Conservation (phyloP, 2,329 filamentous ascomycete species). For the Scopulariopsis brevicaulis region DNA sequence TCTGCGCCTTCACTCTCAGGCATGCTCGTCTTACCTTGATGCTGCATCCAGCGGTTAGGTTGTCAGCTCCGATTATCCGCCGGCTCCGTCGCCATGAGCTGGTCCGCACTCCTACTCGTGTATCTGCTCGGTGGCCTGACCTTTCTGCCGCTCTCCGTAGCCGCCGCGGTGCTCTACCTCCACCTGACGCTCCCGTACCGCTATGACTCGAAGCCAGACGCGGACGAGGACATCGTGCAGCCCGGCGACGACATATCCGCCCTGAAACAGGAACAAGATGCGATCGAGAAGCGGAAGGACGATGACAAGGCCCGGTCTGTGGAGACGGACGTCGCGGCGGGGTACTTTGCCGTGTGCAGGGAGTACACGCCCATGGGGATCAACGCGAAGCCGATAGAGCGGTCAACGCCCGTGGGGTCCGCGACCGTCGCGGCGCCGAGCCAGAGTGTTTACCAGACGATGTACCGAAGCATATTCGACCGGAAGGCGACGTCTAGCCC, state of each 20-base stretch:
- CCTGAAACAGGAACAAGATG: conserved; percentile 48
- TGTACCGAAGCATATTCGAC: conserved; percentile 95
- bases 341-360: conserved; percentile 90
- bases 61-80: not conserved
- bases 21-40: not conserved
- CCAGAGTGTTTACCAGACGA: conserved; percentile 92
- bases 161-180: conserved; percentile 50
- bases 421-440: conserved; percentile 66
- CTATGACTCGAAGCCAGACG: conserved; percentile 13
- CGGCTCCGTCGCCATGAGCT: conserved; percentile 30
- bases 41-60: not conserved
- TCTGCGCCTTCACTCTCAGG: not conserved
- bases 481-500: conserved; percentile 45
- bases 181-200: conserved; percentile 56
- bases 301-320: conserved; percentile 45
- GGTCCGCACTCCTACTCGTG: conserved; percentile 52
- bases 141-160: conserved; percentile 64
- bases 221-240: conserved; percentile 32
- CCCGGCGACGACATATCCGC: conserved; percentile 53
- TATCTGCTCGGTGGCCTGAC: conserved; percentile 84
- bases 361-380: conserved; percentile 87
- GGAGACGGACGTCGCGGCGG: conserved; percentile 70
- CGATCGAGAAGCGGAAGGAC: conserved; percentile 25
- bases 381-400: conserved; percentile 85
- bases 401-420: conserved; percentile 68